These are phyloP conservation scores for Ilyonectria sp. DNA, from an alignment of 2,329 filamentous ascomycete genomes.

Conservation along the genomic window DNA sequence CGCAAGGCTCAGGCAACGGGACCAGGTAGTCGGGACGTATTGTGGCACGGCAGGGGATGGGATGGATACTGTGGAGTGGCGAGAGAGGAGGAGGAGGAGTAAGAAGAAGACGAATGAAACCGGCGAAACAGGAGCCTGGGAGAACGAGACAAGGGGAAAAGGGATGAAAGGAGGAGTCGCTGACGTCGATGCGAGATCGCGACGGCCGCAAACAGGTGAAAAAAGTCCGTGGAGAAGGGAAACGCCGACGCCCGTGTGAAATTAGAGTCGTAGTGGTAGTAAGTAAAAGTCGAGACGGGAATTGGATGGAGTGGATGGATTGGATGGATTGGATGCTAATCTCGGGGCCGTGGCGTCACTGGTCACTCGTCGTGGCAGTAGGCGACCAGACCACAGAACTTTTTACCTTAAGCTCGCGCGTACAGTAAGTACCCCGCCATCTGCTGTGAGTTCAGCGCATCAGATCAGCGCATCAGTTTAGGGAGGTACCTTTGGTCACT, in stretches of 20 bases:
- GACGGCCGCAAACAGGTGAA: too few relatives aligned
- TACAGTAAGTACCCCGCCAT: neutral
- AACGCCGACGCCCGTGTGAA: neutral
- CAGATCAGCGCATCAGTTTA: neutral
- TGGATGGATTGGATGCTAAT: constrained; percentile 12
- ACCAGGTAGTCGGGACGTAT: neutral
- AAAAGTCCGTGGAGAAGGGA: constrained; percentile 1
- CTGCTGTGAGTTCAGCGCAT: neutral
- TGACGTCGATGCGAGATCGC: neutral
- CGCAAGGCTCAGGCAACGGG: constrained; percentile 4
- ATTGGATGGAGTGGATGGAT: constrained; percentile 11
- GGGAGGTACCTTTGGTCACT: neutral
- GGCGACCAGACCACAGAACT: neutral
- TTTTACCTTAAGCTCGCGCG: neutral
- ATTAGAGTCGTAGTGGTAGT: neutral
- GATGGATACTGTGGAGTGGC: neutral
- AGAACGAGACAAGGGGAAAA: neutral
- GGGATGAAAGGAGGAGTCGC: neutral
- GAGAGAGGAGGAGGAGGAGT: neutral
- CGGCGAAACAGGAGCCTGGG: neutral
- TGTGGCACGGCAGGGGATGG: constrained; percentile 9
- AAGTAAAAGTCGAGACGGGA: neutral
- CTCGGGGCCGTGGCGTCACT: constrained; percentile 11
- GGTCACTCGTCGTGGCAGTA: neutral
- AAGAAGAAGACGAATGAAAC: neutral